Percentiles rank a stretch among this genome's conserved stretches.
phyloP scores from a whole-genome alignment of 1,284 basidiomycete species.

The Cryptococcus sp. region DNA sequence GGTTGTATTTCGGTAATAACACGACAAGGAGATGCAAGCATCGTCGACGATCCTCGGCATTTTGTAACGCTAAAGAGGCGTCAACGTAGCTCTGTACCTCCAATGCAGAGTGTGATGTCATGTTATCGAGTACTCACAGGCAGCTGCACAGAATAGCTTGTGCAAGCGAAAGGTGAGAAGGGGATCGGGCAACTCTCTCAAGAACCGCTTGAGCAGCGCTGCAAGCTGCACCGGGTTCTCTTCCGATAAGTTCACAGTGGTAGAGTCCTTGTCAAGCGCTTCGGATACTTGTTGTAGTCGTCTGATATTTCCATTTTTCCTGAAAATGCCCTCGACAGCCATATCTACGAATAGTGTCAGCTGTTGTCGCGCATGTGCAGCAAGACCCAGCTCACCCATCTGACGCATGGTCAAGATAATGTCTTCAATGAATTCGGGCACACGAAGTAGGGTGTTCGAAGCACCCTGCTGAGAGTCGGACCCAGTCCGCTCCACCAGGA shows the following conservation, averaged over 20 bases:
- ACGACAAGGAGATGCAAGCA: constrained; percentile 84
- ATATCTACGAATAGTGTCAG: constrained; percentile 65
- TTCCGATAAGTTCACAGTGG: constrained; percentile 83
- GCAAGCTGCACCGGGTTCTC: constrained; percentile 98
- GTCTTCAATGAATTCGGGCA: constrained; percentile 97
- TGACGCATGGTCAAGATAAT: constrained; percentile 97
- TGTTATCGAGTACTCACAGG: constrained; percentile 62
- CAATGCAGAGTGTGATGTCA: not conserved
- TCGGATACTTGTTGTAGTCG: constrained; percentile 88
- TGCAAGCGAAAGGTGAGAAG: constrained; percentile 93
- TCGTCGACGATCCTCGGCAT: constrained; percentile 75
- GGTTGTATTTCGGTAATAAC: constrained; percentile 86
- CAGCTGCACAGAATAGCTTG: constrained; percentile 81
- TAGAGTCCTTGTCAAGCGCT: constrained; percentile 87
- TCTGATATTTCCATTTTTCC: constrained; percentile 97
- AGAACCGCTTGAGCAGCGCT: constrained; percentile 93
- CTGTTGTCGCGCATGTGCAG: not conserved
- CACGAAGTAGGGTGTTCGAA: constrained; percentile 77
- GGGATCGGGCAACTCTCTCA: constrained; percentile 94
- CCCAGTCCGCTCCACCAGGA: constrained; percentile 92
- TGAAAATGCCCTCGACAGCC: constrained; percentile 98
- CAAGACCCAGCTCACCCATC: constrained; percentile 72
- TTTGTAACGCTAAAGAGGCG: constrained; percentile 63
- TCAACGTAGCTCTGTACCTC: not conserved
- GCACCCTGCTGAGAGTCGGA: constrained; percentile 93